These are phyloP conservation scores for Solanum aculeatissimum DNA, from an alignment of 305 asterid genomes.

Conservation along the genomic window DNA sequence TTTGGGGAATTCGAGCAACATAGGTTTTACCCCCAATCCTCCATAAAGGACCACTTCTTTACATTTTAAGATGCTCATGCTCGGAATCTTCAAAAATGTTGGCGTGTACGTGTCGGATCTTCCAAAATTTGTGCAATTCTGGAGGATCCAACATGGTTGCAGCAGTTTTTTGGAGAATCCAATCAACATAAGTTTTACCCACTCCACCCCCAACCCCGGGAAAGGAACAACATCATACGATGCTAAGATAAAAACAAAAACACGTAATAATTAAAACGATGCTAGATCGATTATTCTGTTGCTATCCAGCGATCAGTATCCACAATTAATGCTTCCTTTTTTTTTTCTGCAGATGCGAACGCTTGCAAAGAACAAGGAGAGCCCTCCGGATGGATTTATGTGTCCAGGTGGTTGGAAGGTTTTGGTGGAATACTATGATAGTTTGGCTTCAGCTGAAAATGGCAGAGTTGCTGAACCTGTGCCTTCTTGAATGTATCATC, in stretches of 20 bases:
- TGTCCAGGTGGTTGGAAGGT: conserved; percentile 96
- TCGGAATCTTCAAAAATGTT: background rate
- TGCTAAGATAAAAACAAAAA: background rate
- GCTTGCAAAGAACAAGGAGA: conserved; percentile 74
- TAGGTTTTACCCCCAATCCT: background rate
- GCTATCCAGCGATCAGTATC: background rate
- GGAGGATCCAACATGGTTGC: background rate
- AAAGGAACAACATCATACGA: background rate
- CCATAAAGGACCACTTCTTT: background rate
- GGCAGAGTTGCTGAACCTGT: conserved; percentile 40
- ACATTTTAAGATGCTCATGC: background rate
- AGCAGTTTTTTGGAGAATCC: background rate
- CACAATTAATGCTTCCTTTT: background rate
- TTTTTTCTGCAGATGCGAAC: conserved; percentile 53
- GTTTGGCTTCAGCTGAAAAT: conserved; percentile 43
- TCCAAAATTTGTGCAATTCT: background rate
- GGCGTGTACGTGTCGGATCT: background rate
- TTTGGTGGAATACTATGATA: conserved; percentile 73
- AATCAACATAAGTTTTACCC: background rate
- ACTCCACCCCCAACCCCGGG: background rate
- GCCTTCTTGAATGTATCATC: conserved; percentile 29
- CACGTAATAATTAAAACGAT: background rate
- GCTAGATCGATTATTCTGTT: background rate
- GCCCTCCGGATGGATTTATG: conserved; percentile 90
- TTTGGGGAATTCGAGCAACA: background rate